These are phyloP conservation scores for Vitis hybrid DNA, from an alignment of 177 flowering plant genomes.

Conservation along the genomic window DNA sequence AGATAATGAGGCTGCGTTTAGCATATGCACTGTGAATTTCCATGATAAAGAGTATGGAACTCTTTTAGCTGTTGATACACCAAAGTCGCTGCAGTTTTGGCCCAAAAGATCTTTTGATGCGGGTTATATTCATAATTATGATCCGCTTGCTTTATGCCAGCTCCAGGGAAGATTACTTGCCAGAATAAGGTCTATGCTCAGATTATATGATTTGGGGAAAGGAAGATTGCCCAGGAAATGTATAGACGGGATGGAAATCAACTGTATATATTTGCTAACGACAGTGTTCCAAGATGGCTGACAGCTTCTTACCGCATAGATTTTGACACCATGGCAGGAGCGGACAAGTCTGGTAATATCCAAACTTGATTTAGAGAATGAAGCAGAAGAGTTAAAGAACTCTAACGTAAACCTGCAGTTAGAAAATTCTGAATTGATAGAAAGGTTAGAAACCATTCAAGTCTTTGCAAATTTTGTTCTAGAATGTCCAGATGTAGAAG, in stretches of 20 bases:
- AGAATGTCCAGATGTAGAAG: too few species aligned
- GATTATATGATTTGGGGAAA: constrained; percentile 93
- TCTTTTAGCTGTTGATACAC: constrained; percentile 95
- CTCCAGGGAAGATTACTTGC: constrained; percentile 95
- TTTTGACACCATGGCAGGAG: constrained; percentile 98
- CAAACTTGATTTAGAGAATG: too few species aligned
- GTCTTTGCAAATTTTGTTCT: too few species aligned
- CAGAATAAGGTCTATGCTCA: constrained; percentile 86
- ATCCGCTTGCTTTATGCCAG: constrained; percentile 90
- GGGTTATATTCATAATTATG: constrained; percentile 86
- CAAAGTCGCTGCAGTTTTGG: constrained; percentile 84
- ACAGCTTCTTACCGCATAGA: constrained; percentile 90
- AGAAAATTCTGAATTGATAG: too few species aligned
- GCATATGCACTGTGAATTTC: constrained; percentile 92
- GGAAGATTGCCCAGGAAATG: constrained; percentile 87
- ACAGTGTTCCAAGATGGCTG: constrained; percentile 92
- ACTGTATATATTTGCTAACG: constrained; percentile 97
- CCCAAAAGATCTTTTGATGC: constrained; percentile 66
- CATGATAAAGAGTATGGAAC: constrained; percentile 97
- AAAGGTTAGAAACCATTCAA: too few species aligned
- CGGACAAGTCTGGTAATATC: constrained; percentile 94
- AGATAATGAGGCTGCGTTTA: constrained; percentile 97
- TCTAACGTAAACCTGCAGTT: too few species aligned
- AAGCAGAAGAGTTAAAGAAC: too few species aligned
- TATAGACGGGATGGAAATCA: constrained; percentile 97